These are phyloP conservation scores for Gastrolobium bilobum DNA, from an alignment of 306 rosid species.

Conservation along the genomic window DNA sequence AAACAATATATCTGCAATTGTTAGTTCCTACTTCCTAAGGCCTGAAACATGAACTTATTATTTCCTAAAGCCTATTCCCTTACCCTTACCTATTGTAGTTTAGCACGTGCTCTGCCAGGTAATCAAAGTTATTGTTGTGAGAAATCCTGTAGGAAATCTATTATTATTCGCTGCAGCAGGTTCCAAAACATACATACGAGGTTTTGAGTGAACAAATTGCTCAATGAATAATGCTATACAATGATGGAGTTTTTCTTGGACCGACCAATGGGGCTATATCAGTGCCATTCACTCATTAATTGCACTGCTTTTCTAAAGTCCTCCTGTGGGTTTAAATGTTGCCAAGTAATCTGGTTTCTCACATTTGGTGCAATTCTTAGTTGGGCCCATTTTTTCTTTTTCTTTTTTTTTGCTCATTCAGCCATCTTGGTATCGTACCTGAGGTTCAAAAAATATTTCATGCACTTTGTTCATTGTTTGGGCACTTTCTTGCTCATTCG, in stretches of 20 bases:
- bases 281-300: conserved; percentile 8
- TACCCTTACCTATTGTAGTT: conserved; percentile 28
- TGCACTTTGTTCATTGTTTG: conserved; percentile 14
- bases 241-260: conserved; percentile 18
- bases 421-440: conserved; percentile 5
- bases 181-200: conserved; percentile 16
- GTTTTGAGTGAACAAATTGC: conserved; percentile 32
- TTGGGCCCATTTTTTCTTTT: conserved; percentile 9
- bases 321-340: conserved; percentile 37
- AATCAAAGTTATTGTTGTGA: conserved; percentile 12
- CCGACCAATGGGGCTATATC: conserved; percentile 24
- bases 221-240: conserved; percentile 18
- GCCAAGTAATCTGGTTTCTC: conserved; percentile 25
- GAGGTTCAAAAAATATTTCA: conserved; percentile 15
- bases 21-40: conserved; percentile 23
- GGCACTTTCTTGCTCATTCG: conserved; percentile 1
- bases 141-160: conserved; percentile 31
- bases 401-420: background rate
- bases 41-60: conserved; percentile 20
- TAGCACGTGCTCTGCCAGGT: conserved; percentile 2
- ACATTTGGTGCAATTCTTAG: conserved; percentile 17
- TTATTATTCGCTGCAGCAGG: background rate
- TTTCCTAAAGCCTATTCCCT: conserved; percentile 28
- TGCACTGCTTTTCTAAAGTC: background rate
- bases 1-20: conserved; percentile 37